Conservation (phyloP, 768 basidiomycete genomes). For the Pleurotus tuoliensis region DNA sequence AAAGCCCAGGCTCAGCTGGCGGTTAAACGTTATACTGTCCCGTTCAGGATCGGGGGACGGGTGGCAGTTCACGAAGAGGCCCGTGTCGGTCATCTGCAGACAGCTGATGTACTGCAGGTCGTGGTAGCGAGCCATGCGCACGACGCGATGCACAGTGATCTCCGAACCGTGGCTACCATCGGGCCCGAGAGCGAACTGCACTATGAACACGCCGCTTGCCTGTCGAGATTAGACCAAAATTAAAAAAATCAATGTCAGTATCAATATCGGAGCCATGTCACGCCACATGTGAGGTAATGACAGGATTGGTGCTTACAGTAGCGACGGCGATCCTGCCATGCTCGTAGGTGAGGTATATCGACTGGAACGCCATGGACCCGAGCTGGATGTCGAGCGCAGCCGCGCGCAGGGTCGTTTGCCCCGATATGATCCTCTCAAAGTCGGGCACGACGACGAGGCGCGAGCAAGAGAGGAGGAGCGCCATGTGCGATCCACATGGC, state of each 20-base stretch:
- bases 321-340: slow-evolving; percentile 41
- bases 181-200: background rate
- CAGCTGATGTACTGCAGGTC: slow-evolving; percentile 36
- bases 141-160: slow-evolving; percentile 23
- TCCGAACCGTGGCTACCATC: slow-evolving; percentile 9
- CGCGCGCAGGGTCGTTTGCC: slow-evolving; percentile 25
- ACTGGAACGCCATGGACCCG: slow-evolving; percentile 29
- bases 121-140: slow-evolving; percentile 24
- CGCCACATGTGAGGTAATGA: too few relatives aligned
- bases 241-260: too few relatives aligned
- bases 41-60: background rate
- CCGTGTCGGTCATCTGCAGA: slow-evolving; percentile 52
- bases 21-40: background rate
- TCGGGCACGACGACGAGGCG: slow-evolving; percentile 38
- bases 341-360: slow-evolving; percentile 48
- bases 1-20: too few relatives aligned
- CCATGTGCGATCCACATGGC: slow-evolving; percentile 44
- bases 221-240: slow-evolving; percentile 15
- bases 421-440: slow-evolving; percentile 33
- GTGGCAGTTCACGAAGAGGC: slow-evolving; percentile 43
- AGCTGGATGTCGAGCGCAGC: slow-evolving; percentile 37
- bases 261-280: too few relatives aligned
- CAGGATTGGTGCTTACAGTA: slow-evolving; percentile 33
- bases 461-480: slow-evolving; percentile 32
- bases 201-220: slow-evolving; percentile 10